phyloP scores from a whole-genome alignment of 2,329 filamentous ascomycete species.

The Fusarium denticulatum region DNA sequence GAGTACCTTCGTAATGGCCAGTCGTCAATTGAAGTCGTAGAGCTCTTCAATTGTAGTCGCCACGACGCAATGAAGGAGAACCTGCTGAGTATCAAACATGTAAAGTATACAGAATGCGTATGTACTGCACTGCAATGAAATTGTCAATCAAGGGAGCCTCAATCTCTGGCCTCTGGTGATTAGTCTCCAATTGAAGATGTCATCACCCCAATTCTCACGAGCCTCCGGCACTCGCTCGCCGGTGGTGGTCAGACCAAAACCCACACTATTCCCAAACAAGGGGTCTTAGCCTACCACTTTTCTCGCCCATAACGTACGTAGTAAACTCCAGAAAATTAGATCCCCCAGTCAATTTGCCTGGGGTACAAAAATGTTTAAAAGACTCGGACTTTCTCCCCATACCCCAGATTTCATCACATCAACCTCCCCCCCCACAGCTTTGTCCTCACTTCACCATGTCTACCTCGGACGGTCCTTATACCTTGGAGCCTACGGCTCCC shows the following conservation, averaged over 20 bases:
- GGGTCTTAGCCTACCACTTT: constrained; percentile 12
- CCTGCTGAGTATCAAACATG: fast-evolving
- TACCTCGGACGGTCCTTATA: constrained; percentile 13
- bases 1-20: too few species aligned
- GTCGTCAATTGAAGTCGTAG: not conserved
- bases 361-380: constrained; percentile 22
- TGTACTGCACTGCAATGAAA: not conserved
- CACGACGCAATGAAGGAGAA: not conserved
- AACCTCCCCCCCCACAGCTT: constrained; percentile 23
- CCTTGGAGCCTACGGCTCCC: constrained; percentile 6
- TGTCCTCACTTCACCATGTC: constrained; percentile 4
- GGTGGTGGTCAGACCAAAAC: constrained; percentile 3
- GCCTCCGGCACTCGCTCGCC: not conserved
- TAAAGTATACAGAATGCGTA: not conserved
- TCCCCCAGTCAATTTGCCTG: not conserved
- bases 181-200: not conserved
- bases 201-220: not conserved
- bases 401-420: constrained; percentile 15
- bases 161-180: not conserved
- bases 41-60: too few species aligned
- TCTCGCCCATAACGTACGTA: not conserved
- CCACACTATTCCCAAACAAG: not conserved
- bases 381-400: constrained; percentile 9
- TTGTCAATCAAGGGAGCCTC: not conserved
- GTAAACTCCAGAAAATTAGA: constrained; percentile 16